Percentiles rank a stretch among this genome's conserved stretches.
Evolutionary conservation across 331 rosid species (phyloP).

Genomic region (Pyrus hybrid): DNA sequence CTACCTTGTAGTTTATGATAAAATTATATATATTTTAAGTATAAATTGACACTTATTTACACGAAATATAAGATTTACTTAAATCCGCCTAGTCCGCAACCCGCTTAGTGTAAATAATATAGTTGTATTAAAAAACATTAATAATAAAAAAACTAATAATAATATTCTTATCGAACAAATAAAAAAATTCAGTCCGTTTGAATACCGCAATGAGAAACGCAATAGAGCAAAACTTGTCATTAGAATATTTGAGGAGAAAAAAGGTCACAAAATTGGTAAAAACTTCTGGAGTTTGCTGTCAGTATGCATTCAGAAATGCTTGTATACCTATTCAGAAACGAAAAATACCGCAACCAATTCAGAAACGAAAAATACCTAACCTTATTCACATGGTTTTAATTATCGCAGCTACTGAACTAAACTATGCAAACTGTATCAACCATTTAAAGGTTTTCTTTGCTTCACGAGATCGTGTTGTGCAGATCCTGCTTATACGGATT

Average conservation of each 20-base stretch:
- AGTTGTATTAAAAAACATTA: too few relatives aligned
- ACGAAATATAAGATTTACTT: too few relatives aligned
- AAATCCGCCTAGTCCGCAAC: too few relatives aligned
- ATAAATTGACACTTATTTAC: too few relatives aligned
- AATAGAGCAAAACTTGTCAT: not conserved
- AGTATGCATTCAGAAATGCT: not conserved
- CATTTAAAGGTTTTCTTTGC: conserved; percentile 12
- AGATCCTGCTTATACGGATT: conserved; percentile 31
- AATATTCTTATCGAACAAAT: too few relatives aligned
- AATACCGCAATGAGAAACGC: not conserved
- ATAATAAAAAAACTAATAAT: too few relatives aligned
- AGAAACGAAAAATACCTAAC: not conserved
- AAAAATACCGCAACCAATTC: not conserved
- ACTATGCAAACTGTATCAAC: not conserved
- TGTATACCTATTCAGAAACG: conserved; percentile 3
- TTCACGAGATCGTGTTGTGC: conserved; percentile 24
- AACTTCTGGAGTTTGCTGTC: not conserved
- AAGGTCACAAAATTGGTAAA: not conserved
- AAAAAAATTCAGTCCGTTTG: too few relatives aligned
- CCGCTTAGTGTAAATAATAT: too few relatives aligned
- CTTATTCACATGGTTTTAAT: not conserved
- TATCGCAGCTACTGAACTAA: not conserved
- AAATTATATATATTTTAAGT: too few relatives aligned
- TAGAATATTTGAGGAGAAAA: not conserved
- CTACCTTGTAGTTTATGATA: too few relatives aligned